These are phyloP conservation scores for Populus hybrid DNA, from an alignment of 441 rosid species.

Conservation along the genomic window DNA sequence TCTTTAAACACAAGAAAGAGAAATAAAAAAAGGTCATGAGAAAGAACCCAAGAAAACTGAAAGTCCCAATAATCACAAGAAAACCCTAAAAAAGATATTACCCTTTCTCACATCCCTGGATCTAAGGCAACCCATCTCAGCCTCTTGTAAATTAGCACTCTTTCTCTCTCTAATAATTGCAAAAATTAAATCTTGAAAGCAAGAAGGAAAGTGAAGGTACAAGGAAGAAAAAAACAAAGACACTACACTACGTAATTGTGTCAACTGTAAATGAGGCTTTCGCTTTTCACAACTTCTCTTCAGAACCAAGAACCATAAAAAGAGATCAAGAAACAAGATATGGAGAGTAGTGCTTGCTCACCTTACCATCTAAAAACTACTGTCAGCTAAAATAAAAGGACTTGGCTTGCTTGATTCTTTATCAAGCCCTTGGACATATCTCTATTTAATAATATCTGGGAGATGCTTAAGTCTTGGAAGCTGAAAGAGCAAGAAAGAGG, in stretches of 20 bases:
- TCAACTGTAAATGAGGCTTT: conserved; percentile 20
- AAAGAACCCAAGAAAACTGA: conserved; percentile 36
- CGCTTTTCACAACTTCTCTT: not conserved
- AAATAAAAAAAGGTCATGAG: conserved; percentile 38
- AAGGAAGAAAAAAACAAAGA: conserved; percentile 4
- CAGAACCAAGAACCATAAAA: conserved; percentile 5
- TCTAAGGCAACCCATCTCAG: conserved; percentile 55
- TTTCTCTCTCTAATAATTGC: conserved; percentile 32
- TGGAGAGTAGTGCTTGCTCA: conserved; percentile 20
- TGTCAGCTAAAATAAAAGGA: conserved; percentile 4
- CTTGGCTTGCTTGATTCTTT: conserved; percentile 9
- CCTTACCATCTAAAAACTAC: conserved; percentile 32
- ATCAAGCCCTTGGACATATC: not conserved
- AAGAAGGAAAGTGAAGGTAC: not conserved
- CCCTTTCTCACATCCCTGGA: conserved; percentile 52
- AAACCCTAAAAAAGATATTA: conserved; percentile 34
- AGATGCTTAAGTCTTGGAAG: conserved; percentile 21
- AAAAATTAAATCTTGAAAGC: conserved; percentile 23
- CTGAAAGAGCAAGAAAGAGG: conserved; percentile 15
- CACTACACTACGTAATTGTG: conserved; percentile 21
- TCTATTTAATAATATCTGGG: conserved; percentile 7
- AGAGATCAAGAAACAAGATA: conserved; percentile 9
- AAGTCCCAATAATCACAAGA: conserved; percentile 51
- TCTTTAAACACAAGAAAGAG: conserved; percentile 35
- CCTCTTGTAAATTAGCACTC: conserved; percentile 37